A percentile compares a stretch with the other conserved stretches of the same genome.
phyloP scores from a whole-genome alignment of 2,329 filamentous ascomycete species.

The Scortechinia acanthostroma region DNA sequence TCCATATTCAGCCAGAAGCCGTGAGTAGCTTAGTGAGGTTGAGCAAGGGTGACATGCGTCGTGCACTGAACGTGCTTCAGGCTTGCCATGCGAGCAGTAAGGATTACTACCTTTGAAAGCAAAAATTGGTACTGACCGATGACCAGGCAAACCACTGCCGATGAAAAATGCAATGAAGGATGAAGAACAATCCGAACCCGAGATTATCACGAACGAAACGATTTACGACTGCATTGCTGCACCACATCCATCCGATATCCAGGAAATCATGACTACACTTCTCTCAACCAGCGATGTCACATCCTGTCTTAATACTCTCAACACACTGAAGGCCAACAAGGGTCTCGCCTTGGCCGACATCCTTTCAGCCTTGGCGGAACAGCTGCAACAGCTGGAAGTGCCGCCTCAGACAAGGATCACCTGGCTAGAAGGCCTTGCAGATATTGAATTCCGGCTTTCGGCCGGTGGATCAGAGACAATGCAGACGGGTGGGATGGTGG shows the following conservation, averaged over 20 bases:
- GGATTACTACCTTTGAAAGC: slow-evolving; percentile 10
- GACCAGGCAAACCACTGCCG: slow-evolving; percentile 59
- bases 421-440: slow-evolving; percentile 85
- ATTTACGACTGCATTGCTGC: slow-evolving; percentile 98
- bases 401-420: slow-evolving; percentile 78
- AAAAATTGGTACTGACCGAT: slow-evolving; percentile 5
- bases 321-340: slow-evolving; percentile 76
- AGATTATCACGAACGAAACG: slow-evolving; percentile 77
- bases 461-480: slow-evolving; percentile 80
- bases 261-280: slow-evolving; percentile 75
- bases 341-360: slow-evolving; percentile 91
- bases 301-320: slow-evolving; percentile 80
- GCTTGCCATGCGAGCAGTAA: slow-evolving; percentile 90
- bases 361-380: slow-evolving; percentile 76
- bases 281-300: slow-evolving; percentile 81
- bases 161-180: slow-evolving; percentile 40
- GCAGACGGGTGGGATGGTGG: slow-evolving; percentile 88
- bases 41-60: slow-evolving; percentile 92
- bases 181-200: slow-evolving; percentile 47
- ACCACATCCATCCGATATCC: slow-evolving; percentile 82
- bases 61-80: slow-evolving; percentile 89
- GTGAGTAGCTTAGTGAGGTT: slow-evolving; percentile 76
- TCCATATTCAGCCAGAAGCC: slow-evolving; percentile 76
- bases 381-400: slow-evolving; percentile 76
- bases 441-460: slow-evolving; percentile 85